A percentile compares a stretch with the other conserved stretches of the same genome.
phyloP scores from a whole-genome alignment of 805 yeast genomes.

The Saccharomycopsis sp. region DNA sequence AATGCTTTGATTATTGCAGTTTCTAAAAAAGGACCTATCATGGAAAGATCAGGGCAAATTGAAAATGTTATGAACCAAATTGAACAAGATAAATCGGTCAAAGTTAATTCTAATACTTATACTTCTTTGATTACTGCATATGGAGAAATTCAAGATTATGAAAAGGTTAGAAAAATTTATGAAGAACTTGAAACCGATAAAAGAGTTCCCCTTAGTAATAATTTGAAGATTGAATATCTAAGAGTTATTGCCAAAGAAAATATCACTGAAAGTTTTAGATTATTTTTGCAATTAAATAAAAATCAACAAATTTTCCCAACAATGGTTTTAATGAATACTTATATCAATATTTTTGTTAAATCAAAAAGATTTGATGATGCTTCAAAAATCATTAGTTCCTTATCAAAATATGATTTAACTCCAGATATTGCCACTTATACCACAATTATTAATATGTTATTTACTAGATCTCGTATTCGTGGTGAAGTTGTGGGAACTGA shows the following conservation, averaged over 20 bases:
- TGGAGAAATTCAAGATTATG: constrained; percentile 32
- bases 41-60: constrained; percentile 27
- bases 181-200: constrained; percentile 18
- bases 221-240: constrained; percentile 20
- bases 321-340: constrained; percentile 40
- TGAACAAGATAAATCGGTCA: constrained; percentile 15
- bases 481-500: constrained; percentile 32
- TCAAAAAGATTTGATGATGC: constrained; percentile 34
- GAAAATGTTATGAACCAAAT: constrained; percentile 28
- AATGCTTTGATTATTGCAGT: constrained; percentile 44
- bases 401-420: constrained; percentile 31
- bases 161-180: constrained; percentile 32
- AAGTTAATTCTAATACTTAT: constrained; percentile 38
- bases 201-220: constrained; percentile 21
- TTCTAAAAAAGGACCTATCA: constrained; percentile 22
- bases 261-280: constrained; percentile 8
- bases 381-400: constrained; percentile 35
- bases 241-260: constrained; percentile 18
- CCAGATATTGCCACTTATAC: constrained; percentile 60
- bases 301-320: constrained; percentile 32
- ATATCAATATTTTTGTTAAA: constrained; percentile 34
- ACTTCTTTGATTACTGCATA: constrained; percentile 39
- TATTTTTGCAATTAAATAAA: constrained; percentile 10
- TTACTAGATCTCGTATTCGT: constrained; percentile 35
- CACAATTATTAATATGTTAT: constrained; percentile 41